phyloP scores from a whole-genome alignment of 2,329 filamentous ascomycete genomes.

The Clonostachys byssicola region DNA sequence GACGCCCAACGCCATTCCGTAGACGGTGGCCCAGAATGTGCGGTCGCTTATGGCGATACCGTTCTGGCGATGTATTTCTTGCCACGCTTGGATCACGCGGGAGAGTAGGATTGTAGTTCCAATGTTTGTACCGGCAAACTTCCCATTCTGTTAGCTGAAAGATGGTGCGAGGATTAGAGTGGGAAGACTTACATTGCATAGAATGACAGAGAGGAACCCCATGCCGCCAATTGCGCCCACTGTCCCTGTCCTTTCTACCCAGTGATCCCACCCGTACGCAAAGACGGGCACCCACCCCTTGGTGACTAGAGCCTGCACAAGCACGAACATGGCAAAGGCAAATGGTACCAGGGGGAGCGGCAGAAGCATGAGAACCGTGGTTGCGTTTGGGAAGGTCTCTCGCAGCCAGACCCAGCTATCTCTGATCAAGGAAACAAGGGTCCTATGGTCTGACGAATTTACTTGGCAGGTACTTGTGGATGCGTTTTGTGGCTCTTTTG shows the following conservation, averaged over 20 bases:
- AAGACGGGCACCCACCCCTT: constrained; percentile 74
- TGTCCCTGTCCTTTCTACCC: constrained; percentile 66
- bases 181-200: constrained; percentile 57
- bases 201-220: constrained; percentile 66
- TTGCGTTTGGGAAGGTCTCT: constrained; percentile 67
- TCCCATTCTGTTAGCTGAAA: not conserved
- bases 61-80: constrained; percentile 47
- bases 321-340: constrained; percentile 69
- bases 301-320: constrained; percentile 68
- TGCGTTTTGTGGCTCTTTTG: no score
- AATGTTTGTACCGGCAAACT: constrained; percentile 77
- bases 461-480: no score
- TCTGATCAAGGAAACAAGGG: constrained; percentile 44
- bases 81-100: constrained; percentile 67
- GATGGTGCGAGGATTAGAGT: not conserved
- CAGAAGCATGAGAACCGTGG: constrained; percentile 60
- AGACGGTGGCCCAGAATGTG: constrained; percentile 70
- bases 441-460: constrained; percentile 21
- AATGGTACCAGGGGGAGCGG: constrained; percentile 68
- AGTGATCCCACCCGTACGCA: constrained; percentile 69
- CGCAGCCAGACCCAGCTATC: constrained; percentile 52
- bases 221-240: constrained; percentile 67
- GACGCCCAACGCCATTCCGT: constrained; percentile 70
- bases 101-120: constrained; percentile 71
- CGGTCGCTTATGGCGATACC: constrained; percentile 51